Evolutionary conservation across 257 asterid species (phyloP), one percentile per base, ranked within the genome.

Genomic region (Solanum clarkiae): DNA sequence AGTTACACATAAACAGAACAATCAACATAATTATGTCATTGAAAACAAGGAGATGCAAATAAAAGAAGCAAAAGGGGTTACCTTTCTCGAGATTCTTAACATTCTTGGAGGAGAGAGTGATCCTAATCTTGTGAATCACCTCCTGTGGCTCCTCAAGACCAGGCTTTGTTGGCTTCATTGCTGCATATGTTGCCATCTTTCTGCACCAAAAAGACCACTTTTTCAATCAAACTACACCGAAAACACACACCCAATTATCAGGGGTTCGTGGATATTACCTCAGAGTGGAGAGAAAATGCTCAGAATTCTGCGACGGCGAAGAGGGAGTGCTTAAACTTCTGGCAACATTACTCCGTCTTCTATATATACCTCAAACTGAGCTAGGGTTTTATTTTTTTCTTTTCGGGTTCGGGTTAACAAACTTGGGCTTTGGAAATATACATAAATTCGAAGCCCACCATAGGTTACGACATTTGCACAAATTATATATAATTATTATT

Each of bases 51-150:
- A 71, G 8, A 71, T 17, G 3, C 44, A 42, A 29, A 47, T 17
- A 47, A 15, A 47, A 22, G 81, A 10, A 74, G 57, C 36, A 47
- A 24, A 51, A 77, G 17, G 45, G 42, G 24, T 22, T 13, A 77
- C 95, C 95, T 89, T 92, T 92, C 84, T 92, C 95, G 51, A 92
- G 91, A 86, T 92, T 92, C 91, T 91, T 92, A 75, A 75, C 62
- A 22, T 75, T 75, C 24, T 75, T 75, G 24, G 82, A 75, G 24
- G 82, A 75, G 51, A 92, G 92, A 8, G 95, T 92, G 85, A 92
- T 92, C 4, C 95, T 92, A 51, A 92, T 92, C 89, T 89, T 90
- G 84, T 90, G 93, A 86, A 86, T 82, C 84, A 85, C 86, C 86
- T 91, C 93, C 36, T 40, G 88, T 13, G 92, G 63, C 82, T 91